Conservation (phyloP, 768 basidiomycete genomes). For the Coprinopsis strossmayeri region DNA sequence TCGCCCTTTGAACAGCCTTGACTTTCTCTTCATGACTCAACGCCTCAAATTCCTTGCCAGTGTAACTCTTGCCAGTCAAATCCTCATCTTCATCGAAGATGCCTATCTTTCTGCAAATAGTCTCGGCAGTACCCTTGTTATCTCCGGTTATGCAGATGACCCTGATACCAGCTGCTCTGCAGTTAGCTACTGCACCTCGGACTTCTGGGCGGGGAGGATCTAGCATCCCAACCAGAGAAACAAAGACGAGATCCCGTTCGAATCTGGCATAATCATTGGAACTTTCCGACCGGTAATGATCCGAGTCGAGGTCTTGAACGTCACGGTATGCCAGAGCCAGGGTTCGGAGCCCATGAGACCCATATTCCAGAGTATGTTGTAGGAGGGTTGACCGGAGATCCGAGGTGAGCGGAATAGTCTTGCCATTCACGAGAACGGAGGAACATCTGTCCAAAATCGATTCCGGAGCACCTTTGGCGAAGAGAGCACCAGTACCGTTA, state of each 20-base stretch:
- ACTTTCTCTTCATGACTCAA: constrained; percentile 78
- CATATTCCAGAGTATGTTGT: constrained; percentile 65
- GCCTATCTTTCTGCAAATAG: constrained; percentile 93
- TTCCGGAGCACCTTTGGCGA: constrained; percentile 96
- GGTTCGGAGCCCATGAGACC: constrained; percentile 77
- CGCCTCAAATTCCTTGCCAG: constrained; percentile 85
- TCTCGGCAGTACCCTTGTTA: constrained; percentile 96
- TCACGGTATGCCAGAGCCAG: constrained; percentile 88
- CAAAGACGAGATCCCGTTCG: constrained; percentile 88
- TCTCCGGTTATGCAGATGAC: constrained; percentile 98
- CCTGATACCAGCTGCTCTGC: constrained; percentile 87
- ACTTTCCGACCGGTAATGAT: constrained; percentile 77
- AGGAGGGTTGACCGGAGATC: constrained; percentile 55
- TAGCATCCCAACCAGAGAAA: constrained; percentile 94
- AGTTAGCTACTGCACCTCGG: constrained; percentile 77
- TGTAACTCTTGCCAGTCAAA: constrained; percentile 91
- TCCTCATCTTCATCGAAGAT: constrained; percentile 86
- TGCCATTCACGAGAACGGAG: constrained; percentile 60
- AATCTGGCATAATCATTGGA: constrained; percentile 82
- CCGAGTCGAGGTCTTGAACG: constrained; percentile 65
- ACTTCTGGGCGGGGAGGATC: constrained; percentile 98
- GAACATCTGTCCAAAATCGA: constrained; percentile 88
- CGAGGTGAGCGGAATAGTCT: constrained; percentile 57
- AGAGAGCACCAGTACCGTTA: constrained; percentile 65
- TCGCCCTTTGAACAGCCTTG: constrained; percentile 78